phyloP scores from a whole-genome alignment of 495 filamentous ascomycete species.

The Geopyxis carbonaria region DNA sequence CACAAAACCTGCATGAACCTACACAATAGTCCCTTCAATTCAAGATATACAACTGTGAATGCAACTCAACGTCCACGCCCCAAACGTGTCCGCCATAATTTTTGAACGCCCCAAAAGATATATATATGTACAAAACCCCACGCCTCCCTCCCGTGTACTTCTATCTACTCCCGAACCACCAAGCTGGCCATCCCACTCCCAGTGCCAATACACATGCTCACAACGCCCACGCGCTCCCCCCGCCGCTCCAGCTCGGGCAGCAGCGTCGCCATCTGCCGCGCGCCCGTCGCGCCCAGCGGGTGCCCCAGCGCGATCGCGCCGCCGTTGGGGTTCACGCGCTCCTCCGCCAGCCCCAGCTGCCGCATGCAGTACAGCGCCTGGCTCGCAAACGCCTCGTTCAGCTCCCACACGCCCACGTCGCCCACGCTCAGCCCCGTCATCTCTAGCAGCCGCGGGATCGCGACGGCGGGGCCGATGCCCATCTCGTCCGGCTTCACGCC shows the following conservation, averaged over 20 bases:
- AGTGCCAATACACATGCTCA: conserved; percentile 77
- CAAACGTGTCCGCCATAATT: too few species aligned
- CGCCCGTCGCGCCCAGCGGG: conserved; percentile 81
- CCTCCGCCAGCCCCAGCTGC: conserved; percentile 42
- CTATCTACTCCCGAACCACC: conserved; percentile 80
- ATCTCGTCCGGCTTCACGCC: conserved; percentile 83
- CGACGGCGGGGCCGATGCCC: conserved; percentile 74
- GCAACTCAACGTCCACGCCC: too few species aligned
- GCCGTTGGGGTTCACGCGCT: conserved; percentile 67
- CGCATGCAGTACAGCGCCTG: conserved; percentile 70
- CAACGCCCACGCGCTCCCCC: conserved; percentile 27
- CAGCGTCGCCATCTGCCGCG: conserved; percentile 60
- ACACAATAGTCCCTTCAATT: too few species aligned
- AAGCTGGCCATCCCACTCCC: conserved; percentile 93
- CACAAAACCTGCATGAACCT: too few species aligned
- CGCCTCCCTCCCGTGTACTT: too few species aligned
- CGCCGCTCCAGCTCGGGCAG: conserved; percentile 50
- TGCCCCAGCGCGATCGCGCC: conserved; percentile 89
- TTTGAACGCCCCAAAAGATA: too few species aligned
- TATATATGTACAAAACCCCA: too few species aligned
- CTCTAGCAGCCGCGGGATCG: conserved; percentile 61
- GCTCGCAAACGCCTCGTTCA: conserved; percentile 90
- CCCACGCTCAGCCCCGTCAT: conserved; percentile 43
- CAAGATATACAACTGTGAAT: too few species aligned
- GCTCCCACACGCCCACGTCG: conserved; percentile 82